These are phyloP conservation scores for Candida coleopterorum DNA, from an alignment of 805 yeast species.

Conservation along the genomic window DNA sequence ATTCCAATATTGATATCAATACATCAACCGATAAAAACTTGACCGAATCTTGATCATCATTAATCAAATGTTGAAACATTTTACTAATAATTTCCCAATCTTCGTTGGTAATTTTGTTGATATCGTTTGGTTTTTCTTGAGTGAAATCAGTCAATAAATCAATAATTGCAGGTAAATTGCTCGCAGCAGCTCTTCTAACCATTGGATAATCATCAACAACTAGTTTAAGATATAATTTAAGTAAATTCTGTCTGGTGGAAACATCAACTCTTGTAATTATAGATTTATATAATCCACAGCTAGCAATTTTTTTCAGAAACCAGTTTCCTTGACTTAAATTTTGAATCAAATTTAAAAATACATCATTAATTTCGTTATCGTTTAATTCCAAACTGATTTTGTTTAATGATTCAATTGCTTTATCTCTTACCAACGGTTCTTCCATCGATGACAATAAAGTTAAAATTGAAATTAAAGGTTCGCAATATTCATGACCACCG, in stretches of 20 bases:
- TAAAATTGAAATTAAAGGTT: conserved; percentile 52
- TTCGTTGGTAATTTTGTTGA: conserved; percentile 43
- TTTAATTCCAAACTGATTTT: conserved; percentile 60
- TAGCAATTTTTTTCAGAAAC: conserved; percentile 90
- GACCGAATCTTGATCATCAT: conserved; percentile 92
- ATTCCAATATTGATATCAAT: conserved; percentile 72
- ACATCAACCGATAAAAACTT: conserved; percentile 86
- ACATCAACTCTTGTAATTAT: conserved; percentile 58
- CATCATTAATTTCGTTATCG: conserved; percentile 56
- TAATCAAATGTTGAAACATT: conserved; percentile 73
- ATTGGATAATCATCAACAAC: conserved; percentile 92
- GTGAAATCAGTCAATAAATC: conserved; percentile 46
- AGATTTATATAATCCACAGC: conserved; percentile 80
- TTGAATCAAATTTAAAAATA: conserved; percentile 72
- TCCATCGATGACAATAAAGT: conserved; percentile 87
- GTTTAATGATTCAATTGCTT: conserved; percentile 84
- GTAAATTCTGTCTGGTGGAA: conserved; percentile 52
- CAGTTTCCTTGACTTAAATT: conserved; percentile 83
- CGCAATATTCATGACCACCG: conserved; percentile 70
- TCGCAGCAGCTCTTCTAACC: conserved; percentile 95
- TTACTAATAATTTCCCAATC: conserved; percentile 76
- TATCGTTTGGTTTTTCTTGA: conserved; percentile 29
- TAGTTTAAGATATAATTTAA: conserved; percentile 63
- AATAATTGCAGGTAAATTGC: conserved; percentile 70
- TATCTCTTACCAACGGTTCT: conserved; percentile 94